phyloP scores from a whole-genome alignment of 805 yeast genomes.

The Suhomyces xylopsoci region DNA sequence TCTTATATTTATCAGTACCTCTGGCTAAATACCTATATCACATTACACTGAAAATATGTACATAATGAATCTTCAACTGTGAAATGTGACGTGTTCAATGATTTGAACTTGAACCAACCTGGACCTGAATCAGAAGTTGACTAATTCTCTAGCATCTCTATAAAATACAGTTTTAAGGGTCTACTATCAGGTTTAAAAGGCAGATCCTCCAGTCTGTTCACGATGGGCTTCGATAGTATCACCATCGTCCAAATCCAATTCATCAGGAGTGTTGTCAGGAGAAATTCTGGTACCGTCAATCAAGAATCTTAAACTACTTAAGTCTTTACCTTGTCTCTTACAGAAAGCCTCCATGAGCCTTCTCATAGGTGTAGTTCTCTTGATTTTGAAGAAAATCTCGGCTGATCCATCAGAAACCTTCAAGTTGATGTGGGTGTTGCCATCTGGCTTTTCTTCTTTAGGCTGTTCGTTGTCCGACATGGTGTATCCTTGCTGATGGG shows the following conservation, averaged over 20 bases:
- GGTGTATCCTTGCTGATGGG: slow-evolving; percentile 2
- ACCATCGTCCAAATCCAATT: slow-evolving; percentile 89
- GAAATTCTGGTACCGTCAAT: slow-evolving; percentile 90
- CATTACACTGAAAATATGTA: background rate
- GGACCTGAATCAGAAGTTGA: background rate
- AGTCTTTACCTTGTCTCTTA: slow-evolving; percentile 91
- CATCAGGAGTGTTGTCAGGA: slow-evolving; percentile 89
- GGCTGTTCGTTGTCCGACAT: slow-evolving; percentile 26
- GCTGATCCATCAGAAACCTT: slow-evolving; percentile 92
- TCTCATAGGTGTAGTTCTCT: slow-evolving; percentile 85
- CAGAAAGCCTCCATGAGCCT: slow-evolving; percentile 98
- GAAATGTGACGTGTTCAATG: background rate
- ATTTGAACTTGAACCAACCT: background rate
- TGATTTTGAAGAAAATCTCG: slow-evolving; percentile 94
- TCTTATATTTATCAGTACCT: background rate
- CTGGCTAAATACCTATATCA: background rate
- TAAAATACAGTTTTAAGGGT: background rate
- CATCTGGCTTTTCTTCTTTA: slow-evolving; percentile 46
- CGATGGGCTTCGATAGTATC: slow-evolving; percentile 96
- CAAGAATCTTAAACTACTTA: slow-evolving; percentile 79
- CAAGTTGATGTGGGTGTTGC: slow-evolving; percentile 76
- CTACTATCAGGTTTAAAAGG: background rate
- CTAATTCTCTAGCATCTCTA: background rate
- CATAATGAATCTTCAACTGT: background rate
- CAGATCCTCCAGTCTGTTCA: slow-evolving; percentile 78